These are phyloP conservation scores for Suillus americanus DNA, from an alignment of 768 basidiomycete genomes.

Conservation along the genomic window DNA sequence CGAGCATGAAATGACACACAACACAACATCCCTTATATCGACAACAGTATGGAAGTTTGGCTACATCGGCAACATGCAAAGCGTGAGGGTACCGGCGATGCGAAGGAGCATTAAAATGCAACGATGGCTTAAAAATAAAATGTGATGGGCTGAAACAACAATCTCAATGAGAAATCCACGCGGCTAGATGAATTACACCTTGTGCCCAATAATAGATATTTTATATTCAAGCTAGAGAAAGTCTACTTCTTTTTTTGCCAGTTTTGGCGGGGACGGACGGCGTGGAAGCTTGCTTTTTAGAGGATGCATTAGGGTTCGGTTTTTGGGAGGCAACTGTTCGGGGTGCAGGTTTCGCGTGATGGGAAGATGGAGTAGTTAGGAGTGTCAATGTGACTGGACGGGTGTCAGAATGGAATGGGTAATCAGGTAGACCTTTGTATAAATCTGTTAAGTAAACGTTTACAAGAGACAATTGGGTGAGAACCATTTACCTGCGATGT, in stretches of 20 bases:
- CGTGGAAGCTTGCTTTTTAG: constrained; percentile 14
- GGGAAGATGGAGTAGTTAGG: constrained; percentile 16
- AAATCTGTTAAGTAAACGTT: constrained; percentile 9
- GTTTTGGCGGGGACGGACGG: constrained; percentile 20
- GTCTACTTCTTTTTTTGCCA: constrained; percentile 34
- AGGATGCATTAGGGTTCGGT: constrained; percentile 10
- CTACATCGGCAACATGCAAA: constrained; percentile 28
- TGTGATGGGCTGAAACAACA: constrained; percentile 22
- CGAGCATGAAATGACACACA: background rate
- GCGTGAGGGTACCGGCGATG: constrained; percentile 23
- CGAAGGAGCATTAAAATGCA: constrained; percentile 25
- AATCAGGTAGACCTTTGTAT: constrained; percentile 21
- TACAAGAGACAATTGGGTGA: background rate
- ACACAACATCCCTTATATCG: background rate
- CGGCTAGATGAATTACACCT: constrained; percentile 11
- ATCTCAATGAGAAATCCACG: constrained; percentile 13
- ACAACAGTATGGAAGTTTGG: constrained; percentile 18
- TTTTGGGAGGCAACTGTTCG: constrained; percentile 23
- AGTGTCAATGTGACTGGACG: constrained; percentile 10
- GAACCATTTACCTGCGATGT: constrained; percentile 40
- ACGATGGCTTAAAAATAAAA: constrained; percentile 26
- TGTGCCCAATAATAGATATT: constrained; percentile 11
- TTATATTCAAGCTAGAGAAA: constrained; percentile 26
- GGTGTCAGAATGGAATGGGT: constrained; percentile 21
- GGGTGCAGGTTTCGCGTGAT: constrained; percentile 11